A percentile compares a stretch with the other conserved stretches of the same genome.
phyloP scores from a whole-genome alignment of 768 basidiomycete species.

The Naematelia encephala region DNA sequence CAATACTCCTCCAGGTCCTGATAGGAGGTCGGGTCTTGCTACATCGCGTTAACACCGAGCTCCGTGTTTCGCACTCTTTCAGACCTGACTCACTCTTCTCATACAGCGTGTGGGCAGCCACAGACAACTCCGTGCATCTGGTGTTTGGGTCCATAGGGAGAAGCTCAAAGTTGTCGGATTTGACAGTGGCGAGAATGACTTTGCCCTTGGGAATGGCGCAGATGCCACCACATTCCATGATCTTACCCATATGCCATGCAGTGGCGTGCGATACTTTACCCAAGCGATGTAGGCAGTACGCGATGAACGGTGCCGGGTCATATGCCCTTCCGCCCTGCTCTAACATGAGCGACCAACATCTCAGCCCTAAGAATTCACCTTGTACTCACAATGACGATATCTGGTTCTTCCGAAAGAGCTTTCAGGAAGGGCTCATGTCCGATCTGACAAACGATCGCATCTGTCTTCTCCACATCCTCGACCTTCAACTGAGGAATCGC shows the following conservation, averaged over 20 bases:
- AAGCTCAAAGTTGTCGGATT: constrained; percentile 11
- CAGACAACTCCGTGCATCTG: constrained; percentile 5
- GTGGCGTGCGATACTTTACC: neutral
- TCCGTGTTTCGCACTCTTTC: neutral
- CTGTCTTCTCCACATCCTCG: constrained; percentile 5
- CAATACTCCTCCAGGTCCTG: constrained; percentile 14
- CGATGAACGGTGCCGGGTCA: constrained; percentile 17
- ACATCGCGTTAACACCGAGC: no score
- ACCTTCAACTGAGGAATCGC: constrained; percentile 1
- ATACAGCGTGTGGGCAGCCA: constrained; percentile 19
- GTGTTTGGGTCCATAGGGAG: constrained; percentile 7
- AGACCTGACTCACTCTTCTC: constrained; percentile 13
- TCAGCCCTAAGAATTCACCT: neutral
- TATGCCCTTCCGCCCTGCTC: constrained; percentile 14
- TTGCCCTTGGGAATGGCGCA: constrained; percentile 17
- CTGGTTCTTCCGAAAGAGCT: constrained; percentile 7
- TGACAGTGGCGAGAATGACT: constrained; percentile 12
- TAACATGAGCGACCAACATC: neutral
- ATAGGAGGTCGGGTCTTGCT: constrained; percentile 14
- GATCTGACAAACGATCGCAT: constrained; percentile 12
- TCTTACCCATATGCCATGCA: constrained; percentile 24
- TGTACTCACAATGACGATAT: constrained; percentile 13
- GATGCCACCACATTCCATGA: constrained; percentile 17
- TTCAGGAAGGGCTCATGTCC: constrained; percentile 16
- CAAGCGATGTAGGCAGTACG: constrained; percentile 1